Evolutionary conservation across 805 yeast genomes (phyloP).

Genomic region (Jamesozyma jinghongensis): DNA sequence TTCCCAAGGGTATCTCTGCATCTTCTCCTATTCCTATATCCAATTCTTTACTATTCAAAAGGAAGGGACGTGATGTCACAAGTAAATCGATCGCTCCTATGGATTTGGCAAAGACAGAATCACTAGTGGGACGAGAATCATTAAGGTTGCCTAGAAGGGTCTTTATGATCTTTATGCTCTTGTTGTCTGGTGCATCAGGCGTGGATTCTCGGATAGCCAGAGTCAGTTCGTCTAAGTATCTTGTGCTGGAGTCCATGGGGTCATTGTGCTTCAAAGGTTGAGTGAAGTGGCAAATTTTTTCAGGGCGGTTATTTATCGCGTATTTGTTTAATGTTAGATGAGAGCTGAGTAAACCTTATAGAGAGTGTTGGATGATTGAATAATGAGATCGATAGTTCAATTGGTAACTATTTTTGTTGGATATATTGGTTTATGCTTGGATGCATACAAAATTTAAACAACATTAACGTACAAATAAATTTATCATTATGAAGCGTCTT

Average conservation of each 20-base stretch:
- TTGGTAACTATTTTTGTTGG: too few relatives aligned
- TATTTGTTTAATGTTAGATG: too few relatives aligned
- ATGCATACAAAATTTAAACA: too few relatives aligned
- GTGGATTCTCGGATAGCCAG: constrained; percentile 19
- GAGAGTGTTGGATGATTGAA: too few relatives aligned
- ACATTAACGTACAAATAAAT: too few relatives aligned
- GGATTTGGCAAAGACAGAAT: constrained; percentile 20
- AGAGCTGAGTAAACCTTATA: too few relatives aligned
- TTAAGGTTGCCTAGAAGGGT: constrained; percentile 16
- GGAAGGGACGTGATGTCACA: constrained; percentile 16
- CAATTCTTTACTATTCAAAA: constrained; percentile 4
- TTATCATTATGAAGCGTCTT: too few relatives aligned
- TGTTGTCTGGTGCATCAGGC: constrained; percentile 6
- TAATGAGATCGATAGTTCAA: too few relatives aligned
- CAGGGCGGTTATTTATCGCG: background rate
- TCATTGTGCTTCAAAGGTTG: too few relatives aligned
- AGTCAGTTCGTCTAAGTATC: constrained; percentile 25
- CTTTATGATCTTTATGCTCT: constrained; percentile 16
- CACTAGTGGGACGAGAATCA: constrained; percentile 11
- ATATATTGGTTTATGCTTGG: too few relatives aligned
- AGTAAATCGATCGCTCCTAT: constrained; percentile 23
- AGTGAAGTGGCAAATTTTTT: background rate
- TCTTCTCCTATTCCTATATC: background rate
- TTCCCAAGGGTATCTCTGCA: constrained; percentile 8
- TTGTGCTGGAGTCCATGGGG: constrained; percentile 21